Base-by-base conservation (phyloP, 306 rosid species). In the Malus sylvestris region DNA sequence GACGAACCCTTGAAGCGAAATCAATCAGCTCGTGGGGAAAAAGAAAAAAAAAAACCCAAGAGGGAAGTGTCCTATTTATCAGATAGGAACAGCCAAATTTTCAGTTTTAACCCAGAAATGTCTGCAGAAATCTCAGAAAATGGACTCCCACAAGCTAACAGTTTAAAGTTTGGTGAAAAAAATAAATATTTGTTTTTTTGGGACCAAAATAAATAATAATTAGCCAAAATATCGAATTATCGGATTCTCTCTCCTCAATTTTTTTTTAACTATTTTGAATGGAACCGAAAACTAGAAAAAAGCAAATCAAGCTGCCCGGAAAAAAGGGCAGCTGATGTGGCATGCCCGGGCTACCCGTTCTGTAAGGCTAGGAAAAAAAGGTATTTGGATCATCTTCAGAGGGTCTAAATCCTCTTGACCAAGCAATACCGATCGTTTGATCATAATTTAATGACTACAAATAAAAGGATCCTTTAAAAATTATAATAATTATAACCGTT, bases 101-200 rank as follows among this genome's bases (percentile, higher is more conserved):
- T 75, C 83, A 83, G 81, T 79, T 85, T 51, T 81, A 89, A 68
- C 77, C 85, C 78, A 89, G 86, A 84, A 93, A 85, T 81, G 87
- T 91, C 87, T 79, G 85, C 84, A 67, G 88, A 76, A 85, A 89
- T 89, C 92, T 83, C 81, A 79, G 78, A 85, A 51, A 64, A 77
- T 78, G 87, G 82, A 80, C 85, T 80, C 82, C 85, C 77, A 76
- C 85, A 81, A 82, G 80, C 86, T 84, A 88, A 88, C 89, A 82
- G 90, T 82, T 87, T 81, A 81, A 82, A 72, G 85, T 79, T 82
- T 82, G 84, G 80, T 71, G 52, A 68, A 69, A 72, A 70, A 66
- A 80, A 49, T 1, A 49, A 49, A 49, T 5, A 49, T 0, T 49
- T 11, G 2, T 49, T 49, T 49, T 15, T 15, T 5, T 6, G 55